phyloP scores from a whole-genome alignment of 495 filamentous ascomycete species.

The Aspergillus biplanus region DNA sequence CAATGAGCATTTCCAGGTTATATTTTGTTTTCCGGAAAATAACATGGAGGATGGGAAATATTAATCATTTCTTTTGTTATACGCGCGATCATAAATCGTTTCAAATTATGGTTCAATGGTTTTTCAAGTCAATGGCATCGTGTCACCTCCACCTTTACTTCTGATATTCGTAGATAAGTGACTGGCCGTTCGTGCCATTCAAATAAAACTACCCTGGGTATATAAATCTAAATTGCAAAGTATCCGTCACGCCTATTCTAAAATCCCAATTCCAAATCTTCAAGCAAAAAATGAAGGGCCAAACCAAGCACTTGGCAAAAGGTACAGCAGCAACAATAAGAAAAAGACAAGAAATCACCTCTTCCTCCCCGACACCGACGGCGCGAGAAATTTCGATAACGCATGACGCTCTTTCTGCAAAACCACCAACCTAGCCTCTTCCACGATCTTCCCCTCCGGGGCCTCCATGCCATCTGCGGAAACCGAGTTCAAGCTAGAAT shows the following conservation, averaged over 20 bases:
- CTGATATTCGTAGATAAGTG: no score
- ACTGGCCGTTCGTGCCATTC: no score
- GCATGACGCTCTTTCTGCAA: conserved; percentile 50
- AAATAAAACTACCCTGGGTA: no score
- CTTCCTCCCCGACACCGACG: conserved; percentile 33
- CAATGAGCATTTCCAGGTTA: not conserved
- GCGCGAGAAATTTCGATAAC: conserved; percentile 41
- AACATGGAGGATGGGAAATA: conserved; percentile 1
- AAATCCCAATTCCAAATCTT: no score
- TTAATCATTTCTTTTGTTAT: conserved; percentile 2
- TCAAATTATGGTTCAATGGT: no score
- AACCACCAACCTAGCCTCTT: conserved; percentile 52
- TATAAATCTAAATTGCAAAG: no score
- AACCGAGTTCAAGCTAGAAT: conserved; percentile 25
- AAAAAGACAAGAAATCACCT: conserved; percentile 26
- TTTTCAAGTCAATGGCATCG: no score
- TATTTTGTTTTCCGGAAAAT: not conserved
- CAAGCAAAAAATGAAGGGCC: not conserved
- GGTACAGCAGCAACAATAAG: not conserved
- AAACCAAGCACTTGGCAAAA: not conserved
- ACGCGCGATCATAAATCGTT: no score
- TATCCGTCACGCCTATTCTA: no score
- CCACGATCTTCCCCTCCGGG: conserved; percentile 42
- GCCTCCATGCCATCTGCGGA: conserved; percentile 13
- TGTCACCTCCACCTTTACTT: no score